Conservation (phyloP, 352 stramenopile species). For the Globisporangium abappressorium region DNA sequence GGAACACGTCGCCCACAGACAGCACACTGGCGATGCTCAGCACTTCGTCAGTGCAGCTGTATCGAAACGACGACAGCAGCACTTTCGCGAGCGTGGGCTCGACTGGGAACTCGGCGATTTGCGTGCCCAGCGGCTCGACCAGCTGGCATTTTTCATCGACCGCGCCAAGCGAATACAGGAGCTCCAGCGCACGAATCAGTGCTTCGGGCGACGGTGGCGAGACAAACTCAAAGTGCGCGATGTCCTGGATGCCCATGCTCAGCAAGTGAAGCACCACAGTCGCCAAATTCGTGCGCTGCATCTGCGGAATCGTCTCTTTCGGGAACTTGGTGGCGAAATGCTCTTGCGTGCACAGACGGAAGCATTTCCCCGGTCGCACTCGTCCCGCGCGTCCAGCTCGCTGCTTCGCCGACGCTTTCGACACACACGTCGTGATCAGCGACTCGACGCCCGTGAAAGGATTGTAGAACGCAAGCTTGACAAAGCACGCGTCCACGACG, state of each 20-base stretch:
- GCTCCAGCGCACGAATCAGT: slow-evolving; percentile 64
- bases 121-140: slow-evolving; percentile 82
- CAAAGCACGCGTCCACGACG: slow-evolving; percentile 74
- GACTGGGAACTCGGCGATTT: slow-evolving; percentile 98
- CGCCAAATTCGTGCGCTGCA: slow-evolving; percentile 79
- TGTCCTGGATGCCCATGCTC: slow-evolving; percentile 84
- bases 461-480: slow-evolving; percentile 85
- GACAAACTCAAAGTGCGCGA: slow-evolving; percentile 84
- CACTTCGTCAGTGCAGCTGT: slow-evolving; percentile 90
- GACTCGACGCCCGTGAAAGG: slow-evolving; percentile 78
- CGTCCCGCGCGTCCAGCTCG: slow-evolving; percentile 93
- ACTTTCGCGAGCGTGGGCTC: slow-evolving; percentile 87
- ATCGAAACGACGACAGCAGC: slow-evolving; percentile 60
- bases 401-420: slow-evolving; percentile 95
- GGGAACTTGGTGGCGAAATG: slow-evolving; percentile 40
- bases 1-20: slow-evolving; percentile 89
- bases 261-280: slow-evolving; percentile 68
- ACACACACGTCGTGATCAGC: slow-evolving; percentile 93
- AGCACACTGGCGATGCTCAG: slow-evolving; percentile 96
- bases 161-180: slow-evolving; percentile 67
- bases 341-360: slow-evolving; percentile 65
- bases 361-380: slow-evolving; percentile 73
- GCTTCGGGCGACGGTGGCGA: slow-evolving; percentile 70
- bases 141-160: slow-evolving; percentile 57
- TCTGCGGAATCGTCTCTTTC: slow-evolving; percentile 77